Percentiles rank a stretch among this genome's conserved stretches.
phyloP scores from a whole-genome alignment of 2,329 filamentous ascomycete genomes.

The Aspergillus oerlinghausenensis region DNA sequence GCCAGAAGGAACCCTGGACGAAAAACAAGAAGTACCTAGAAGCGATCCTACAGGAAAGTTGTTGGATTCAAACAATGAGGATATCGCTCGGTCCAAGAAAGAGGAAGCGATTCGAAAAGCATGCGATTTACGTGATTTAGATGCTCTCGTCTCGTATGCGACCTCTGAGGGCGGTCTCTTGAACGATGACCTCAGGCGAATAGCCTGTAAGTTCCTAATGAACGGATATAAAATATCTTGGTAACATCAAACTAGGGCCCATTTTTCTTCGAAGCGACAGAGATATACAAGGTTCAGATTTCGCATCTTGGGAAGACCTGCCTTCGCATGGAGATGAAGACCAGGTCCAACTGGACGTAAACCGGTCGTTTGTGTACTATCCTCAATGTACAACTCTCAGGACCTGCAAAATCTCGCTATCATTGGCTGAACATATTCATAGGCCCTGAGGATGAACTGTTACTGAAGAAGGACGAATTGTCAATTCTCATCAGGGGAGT shows the following conservation, averaged over 20 bases:
- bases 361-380: constrained; percentile 97
- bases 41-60: not conserved
- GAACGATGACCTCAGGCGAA: constrained; percentile 62
- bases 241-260: constrained; percentile 37
- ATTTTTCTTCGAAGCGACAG: constrained; percentile 43
- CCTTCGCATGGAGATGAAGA: constrained; percentile 79
- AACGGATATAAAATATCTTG: not conserved
- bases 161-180: constrained; percentile 63
- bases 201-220: constrained; percentile 64
- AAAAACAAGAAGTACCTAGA: constrained; percentile 1
- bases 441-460: constrained; percentile 68
- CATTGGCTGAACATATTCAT: not conserved
- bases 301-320: constrained; percentile 55
- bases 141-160: constrained; percentile 54
- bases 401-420: constrained; percentile 14
- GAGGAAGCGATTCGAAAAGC: constrained; percentile 54
- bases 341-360: constrained; percentile 87
- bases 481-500: constrained; percentile 75
- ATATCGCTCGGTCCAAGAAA: constrained; percentile 26
- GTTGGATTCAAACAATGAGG: constrained; percentile 1
- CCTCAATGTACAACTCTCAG: constrained; percentile 60
- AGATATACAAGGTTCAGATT: constrained; percentile 10
- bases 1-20: not conserved
- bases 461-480: constrained; percentile 68
- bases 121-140: constrained; percentile 55